phyloP scores from a whole-genome alignment of 805 yeast species.

The Diddensiella transvaalensis region DNA sequence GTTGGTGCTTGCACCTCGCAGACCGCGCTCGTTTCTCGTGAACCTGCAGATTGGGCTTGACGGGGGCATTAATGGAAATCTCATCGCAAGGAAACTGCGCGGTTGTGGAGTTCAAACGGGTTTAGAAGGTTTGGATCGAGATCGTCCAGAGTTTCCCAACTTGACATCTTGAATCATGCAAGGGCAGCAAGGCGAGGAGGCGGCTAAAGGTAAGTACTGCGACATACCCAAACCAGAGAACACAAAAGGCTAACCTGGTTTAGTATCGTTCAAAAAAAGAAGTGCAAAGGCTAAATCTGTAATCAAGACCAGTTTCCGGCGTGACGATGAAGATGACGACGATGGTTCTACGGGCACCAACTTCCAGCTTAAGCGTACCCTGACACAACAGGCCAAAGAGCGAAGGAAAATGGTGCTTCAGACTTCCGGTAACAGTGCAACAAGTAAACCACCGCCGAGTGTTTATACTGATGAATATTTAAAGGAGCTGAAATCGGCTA shows the following conservation, averaged over 20 bases:
- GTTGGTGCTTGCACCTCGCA: no score
- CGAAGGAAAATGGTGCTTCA: background rate
- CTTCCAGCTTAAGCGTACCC: slow-evolving; percentile 3
- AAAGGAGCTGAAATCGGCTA: background rate
- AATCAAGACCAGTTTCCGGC: background rate
- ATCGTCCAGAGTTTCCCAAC: background rate
- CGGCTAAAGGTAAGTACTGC: background rate
- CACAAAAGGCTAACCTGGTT: background rate
- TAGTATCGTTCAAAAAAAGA: background rate
- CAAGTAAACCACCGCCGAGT: background rate
- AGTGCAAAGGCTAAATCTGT: background rate
- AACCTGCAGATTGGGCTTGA: no score
- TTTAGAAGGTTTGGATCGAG: no score
- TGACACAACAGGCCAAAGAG: background rate
- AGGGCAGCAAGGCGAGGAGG: background rate
- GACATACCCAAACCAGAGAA: background rate
- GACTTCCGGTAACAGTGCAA: background rate
- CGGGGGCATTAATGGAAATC: no score
- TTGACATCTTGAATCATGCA: background rate
- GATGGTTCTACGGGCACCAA: background rate
- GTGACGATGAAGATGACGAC: background rate
- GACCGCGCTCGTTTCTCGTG: no score
- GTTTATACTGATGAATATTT: slow-evolving; percentile 1
- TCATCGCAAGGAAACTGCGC: no score
- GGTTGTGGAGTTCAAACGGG: no score